phyloP scores from a whole-genome alignment of 2,329 filamentous ascomycete genomes.

The Colletotrichum sp. region DNA sequence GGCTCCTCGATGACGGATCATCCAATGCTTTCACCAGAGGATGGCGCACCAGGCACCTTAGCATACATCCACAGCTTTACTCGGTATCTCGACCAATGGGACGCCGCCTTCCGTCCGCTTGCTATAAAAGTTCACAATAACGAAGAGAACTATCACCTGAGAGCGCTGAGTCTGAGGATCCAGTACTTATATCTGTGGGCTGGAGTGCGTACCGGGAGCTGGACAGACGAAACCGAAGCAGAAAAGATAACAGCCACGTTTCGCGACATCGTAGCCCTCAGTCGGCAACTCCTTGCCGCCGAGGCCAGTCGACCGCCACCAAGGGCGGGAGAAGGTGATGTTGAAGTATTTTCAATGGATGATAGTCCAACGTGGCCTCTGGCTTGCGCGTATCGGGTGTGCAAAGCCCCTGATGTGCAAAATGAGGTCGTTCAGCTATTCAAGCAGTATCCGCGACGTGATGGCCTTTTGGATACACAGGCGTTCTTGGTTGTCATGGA shows the following conservation, averaged over 20 bases:
- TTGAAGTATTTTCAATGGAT: neutral
- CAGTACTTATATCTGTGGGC: constrained; percentile 3
- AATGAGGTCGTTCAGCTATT: constrained; percentile 45
- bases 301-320: neutral
- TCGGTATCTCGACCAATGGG: neutral
- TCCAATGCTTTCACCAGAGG: neutral
- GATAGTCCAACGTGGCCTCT: constrained; percentile 37
- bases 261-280: neutral
- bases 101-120: neutral
- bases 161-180: neutral
- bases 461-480: constrained; percentile 48
- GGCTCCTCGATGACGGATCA: neutral
- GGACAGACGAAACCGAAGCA: neutral
- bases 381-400: constrained; percentile 43
- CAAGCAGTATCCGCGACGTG: constrained; percentile 44
- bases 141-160: neutral
- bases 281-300: neutral
- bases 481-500: constrained; percentile 32
- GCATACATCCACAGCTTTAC: neutral
- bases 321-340: neutral
- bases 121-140: neutral
- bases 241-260: neutral
- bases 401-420: constrained; percentile 39
- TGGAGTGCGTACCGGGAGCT: neutral
- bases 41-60: neutral